phyloP scores from a whole-genome alignment of 805 yeast genomes.

The Yarrowia hollandica region DNA sequence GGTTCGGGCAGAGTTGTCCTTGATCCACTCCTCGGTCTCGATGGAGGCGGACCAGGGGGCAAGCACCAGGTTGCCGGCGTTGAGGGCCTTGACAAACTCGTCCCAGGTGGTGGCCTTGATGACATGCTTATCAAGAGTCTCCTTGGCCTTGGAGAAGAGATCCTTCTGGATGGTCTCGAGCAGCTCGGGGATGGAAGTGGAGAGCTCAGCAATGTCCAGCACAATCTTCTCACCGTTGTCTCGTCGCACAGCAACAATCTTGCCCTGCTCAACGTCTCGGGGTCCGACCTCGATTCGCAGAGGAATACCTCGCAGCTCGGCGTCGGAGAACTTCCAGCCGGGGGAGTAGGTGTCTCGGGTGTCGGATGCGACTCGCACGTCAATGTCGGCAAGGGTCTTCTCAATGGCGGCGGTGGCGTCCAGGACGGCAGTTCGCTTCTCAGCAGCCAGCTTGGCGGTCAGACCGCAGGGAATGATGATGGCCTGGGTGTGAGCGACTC shows the following conservation, averaged over 20 bases:
- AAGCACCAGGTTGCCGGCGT: constrained; percentile 83
- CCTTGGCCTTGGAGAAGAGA: constrained; percentile 75
- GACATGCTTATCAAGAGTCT: constrained; percentile 79
- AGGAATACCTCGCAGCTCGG: constrained; percentile 96
- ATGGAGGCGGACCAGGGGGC: constrained; percentile 97
- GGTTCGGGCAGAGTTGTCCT: constrained; percentile 77
- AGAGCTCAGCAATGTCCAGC: constrained; percentile 65
- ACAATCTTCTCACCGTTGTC: constrained; percentile 75
- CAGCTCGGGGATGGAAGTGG: constrained; percentile 65
- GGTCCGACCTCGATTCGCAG: constrained; percentile 95
- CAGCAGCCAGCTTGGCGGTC: constrained; percentile 80
- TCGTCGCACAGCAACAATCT: constrained; percentile 89
- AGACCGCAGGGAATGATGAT: constrained; percentile 95
- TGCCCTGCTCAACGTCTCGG: constrained; percentile 78
- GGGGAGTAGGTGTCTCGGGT: constrained; percentile 93
- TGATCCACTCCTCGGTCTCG: constrained; percentile 96
- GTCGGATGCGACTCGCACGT: constrained; percentile 78
- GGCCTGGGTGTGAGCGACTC: constrained; percentile 89
- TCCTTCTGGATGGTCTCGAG: constrained; percentile 79
- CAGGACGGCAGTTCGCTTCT: constrained; percentile 66
- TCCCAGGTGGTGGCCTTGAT: constrained; percentile 79
- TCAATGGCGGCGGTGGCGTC: constrained; percentile 73
- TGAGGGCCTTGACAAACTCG: constrained; percentile 89
- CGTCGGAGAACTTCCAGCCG: constrained; percentile 98
- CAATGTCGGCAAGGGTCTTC: constrained; percentile 55